Conservation (phyloP, 2,329 filamentous ascomycete species). For the Colletotrichum filicis region DNA sequence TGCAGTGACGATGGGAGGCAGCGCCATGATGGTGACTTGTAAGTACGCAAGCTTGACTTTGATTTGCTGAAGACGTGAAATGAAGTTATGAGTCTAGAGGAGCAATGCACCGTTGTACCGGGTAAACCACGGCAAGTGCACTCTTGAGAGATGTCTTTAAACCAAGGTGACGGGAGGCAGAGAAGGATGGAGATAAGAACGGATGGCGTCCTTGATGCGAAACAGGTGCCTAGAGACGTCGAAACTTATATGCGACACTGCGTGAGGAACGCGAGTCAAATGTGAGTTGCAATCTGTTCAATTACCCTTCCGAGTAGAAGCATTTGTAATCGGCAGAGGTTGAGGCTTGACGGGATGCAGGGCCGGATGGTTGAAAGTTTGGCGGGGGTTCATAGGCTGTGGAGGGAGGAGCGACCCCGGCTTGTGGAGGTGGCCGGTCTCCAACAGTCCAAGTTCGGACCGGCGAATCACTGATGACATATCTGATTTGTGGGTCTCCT, state of each 20-base stretch:
- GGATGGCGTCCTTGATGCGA: background rate
- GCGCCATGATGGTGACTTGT: conserved; percentile 43
- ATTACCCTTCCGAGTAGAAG: background rate
- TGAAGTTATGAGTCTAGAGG: background rate
- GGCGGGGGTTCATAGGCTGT: conserved; percentile 19
- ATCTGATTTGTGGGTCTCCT: background rate
- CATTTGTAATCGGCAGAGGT: background rate
- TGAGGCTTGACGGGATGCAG: background rate
- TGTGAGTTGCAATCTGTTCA: background rate
- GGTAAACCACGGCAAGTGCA: background rate
- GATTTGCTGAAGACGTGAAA: background rate
- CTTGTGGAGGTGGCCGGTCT: conserved; percentile 27
- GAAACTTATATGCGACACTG: background rate
- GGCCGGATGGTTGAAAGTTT: background rate
- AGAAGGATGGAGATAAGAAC: background rate
- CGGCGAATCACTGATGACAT: conserved; percentile 15
- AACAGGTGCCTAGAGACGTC: background rate
- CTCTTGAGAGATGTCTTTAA: background rate
- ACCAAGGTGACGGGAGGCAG: background rate
- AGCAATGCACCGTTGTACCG: background rate
- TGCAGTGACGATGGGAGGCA: conserved; percentile 65
- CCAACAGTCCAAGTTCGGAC: conserved; percentile 11
- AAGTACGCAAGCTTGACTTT: background rate
- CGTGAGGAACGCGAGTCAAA: background rate
- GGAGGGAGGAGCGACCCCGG: conserved; percentile 2